Base-by-base conservation (phyloP, 2,329 filamentous ascomycete species). In the Fonsecaea multimorphosa region DNA sequence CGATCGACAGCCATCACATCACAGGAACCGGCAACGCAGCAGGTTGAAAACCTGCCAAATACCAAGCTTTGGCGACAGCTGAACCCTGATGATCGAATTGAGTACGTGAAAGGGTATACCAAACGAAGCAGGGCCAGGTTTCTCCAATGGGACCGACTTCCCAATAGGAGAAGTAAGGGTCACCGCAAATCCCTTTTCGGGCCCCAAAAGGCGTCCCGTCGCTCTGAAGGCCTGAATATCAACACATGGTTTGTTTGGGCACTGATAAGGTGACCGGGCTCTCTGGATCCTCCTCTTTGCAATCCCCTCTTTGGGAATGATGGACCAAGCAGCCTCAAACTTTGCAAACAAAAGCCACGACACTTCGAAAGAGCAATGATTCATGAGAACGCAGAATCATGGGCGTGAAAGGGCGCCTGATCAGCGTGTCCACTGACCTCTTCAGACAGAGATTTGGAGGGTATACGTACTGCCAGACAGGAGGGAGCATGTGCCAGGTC, bases 231-330 rank as follows among this genome's bases (percentile, higher is more conserved):
- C 51, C 51, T 54, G 51, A 54, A 54, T n/a, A 49, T 24, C 44
- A 24, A 49, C 19, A 24, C 44, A 49, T 22, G 44, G 44, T 49
- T 19, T 49, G 44, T 49, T 19, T 49, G 16, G 51, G 24, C 8
- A n/a, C 51, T 32, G 51, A 54, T 54, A 54, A 54, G 51, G 51
- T n/a, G 51, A 32, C 12, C 51, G 14, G n/a, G n/a, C 27, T 49
- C 11, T 49, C n/a, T 49, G 44, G 44, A 4, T 32, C 51, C 27
- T 34, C 31, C 11, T 54, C 51, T 9, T 29, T n/a, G 51, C 14
- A 54, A 4, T 32, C 19, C 11, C 44, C 8, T 2, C 19, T 24
- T 54, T n/a, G 27, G 51, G 31, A n/a, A n/a, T 1, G 27, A 54
- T 1, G 24, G 12, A 32, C 27, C 4, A 54, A n/a, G 6, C 51